These are phyloP conservation scores for Cercospora nicotianae DNA, from an alignment of 2,329 filamentous ascomycete genomes.

Conservation along the genomic window DNA sequence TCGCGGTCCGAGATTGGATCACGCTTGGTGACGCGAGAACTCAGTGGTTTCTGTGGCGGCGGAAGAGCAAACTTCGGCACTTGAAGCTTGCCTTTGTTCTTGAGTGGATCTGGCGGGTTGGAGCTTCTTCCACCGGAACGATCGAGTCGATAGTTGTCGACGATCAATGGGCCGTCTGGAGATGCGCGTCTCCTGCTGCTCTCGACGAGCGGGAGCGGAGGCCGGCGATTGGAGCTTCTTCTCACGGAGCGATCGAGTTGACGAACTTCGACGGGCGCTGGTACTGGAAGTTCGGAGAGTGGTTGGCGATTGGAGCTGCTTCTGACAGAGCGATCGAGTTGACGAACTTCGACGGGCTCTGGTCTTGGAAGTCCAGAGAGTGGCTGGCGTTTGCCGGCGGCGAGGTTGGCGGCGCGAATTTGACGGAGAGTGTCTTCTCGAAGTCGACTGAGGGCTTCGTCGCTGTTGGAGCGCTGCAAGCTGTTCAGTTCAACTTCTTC, in stretches of 20 bases:
- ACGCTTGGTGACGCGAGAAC: background rate
- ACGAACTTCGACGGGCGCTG: background rate
- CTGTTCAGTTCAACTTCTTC: background rate
- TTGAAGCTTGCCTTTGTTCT: background rate
- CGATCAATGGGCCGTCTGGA: background rate
- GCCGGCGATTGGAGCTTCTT: background rate
- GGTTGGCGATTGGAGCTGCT: background rate
- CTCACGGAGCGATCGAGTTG: background rate
- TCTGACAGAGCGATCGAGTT: background rate
- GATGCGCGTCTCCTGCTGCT: background rate
- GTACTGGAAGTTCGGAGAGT: background rate
- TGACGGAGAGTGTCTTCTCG: background rate
- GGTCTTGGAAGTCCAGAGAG: background rate
- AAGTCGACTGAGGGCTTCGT: background rate
- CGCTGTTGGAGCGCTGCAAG: slow-evolving; percentile 7
- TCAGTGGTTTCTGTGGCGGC: background rate
- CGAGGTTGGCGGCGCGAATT: background rate
- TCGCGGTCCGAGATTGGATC: slow-evolving; percentile 1
- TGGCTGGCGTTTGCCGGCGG: background rate
- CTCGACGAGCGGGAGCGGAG: background rate
- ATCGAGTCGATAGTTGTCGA: background rate
- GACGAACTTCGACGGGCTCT: background rate
- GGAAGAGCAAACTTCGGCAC: slow-evolving; percentile 3
- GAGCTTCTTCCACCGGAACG: background rate
- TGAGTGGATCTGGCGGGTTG: background rate